Conservation (phyloP, 306 rosid genomes). For the Malus asiatica region DNA sequence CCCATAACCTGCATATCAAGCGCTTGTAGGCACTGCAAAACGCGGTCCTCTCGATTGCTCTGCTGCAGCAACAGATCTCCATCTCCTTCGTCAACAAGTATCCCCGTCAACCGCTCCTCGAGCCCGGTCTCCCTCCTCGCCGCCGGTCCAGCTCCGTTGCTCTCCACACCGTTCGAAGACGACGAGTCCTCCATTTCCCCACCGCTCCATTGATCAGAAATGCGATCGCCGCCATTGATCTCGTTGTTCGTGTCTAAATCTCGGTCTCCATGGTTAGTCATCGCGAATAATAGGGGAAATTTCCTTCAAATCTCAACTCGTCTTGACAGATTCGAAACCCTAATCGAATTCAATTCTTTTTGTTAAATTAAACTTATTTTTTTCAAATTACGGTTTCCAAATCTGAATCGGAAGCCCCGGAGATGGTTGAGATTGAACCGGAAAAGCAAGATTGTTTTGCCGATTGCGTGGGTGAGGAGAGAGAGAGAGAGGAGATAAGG, state of each 20-base stretch:
- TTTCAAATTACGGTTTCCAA: not conserved
- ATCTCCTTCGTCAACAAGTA: constrained; percentile 60
- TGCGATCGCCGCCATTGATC: constrained; percentile 20
- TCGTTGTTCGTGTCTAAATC: constrained; percentile 29
- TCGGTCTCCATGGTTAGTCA: constrained; percentile 44
- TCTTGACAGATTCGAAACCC: constrained; percentile 3
- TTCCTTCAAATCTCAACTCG: not conserved
- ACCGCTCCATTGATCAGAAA: constrained; percentile 26
- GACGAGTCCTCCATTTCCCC: constrained; percentile 41
- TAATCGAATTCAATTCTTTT: not conserved
- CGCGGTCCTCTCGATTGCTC: constrained; percentile 54
- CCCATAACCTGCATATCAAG: constrained; percentile 88
- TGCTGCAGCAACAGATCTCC: constrained; percentile 87
- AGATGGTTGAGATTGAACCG: not conserved
- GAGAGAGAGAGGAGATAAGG: not conserved
- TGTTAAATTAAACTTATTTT: not conserved
- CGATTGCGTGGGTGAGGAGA: not conserved
- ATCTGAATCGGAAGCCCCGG: not conserved
- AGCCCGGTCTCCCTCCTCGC: constrained; percentile 50
- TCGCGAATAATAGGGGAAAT: constrained; percentile 5
- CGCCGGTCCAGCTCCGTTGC: constrained; percentile 27
- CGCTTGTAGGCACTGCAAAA: constrained; percentile 84
- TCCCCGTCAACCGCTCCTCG: constrained; percentile 69
- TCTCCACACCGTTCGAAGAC: constrained; percentile 25
- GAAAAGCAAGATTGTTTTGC: not conserved